Percentiles rank a stretch among this genome's conserved stretches.
phyloP scores from a whole-genome alignment of 768 basidiomycete species.

The Erythrobasidium yunnanense region DNA sequence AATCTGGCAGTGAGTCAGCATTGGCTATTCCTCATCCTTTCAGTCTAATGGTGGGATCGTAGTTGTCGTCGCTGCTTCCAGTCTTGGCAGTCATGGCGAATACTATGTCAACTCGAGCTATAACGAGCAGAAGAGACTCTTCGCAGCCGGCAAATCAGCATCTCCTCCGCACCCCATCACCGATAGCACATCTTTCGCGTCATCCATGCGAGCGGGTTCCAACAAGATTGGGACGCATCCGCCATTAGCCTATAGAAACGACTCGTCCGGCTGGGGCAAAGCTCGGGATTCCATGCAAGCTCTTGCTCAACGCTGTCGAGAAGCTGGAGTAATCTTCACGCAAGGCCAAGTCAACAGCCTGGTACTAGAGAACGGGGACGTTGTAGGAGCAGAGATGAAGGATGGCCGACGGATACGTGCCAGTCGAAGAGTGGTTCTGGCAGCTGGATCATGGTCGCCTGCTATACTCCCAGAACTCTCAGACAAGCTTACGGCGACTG shows the following conservation, averaged over 20 bases:
- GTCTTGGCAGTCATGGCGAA: conserved; percentile 11
- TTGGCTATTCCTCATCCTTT: neutral
- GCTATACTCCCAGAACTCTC: conserved; percentile 54
- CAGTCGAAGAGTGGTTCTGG: conserved; percentile 53
- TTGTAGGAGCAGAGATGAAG: conserved; percentile 53
- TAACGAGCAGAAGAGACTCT: neutral
- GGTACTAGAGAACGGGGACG: conserved; percentile 41
- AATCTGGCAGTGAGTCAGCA: conserved; percentile 32
- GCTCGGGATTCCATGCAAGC: conserved; percentile 30
- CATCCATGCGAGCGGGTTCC: neutral
- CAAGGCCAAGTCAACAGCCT: conserved; percentile 52
- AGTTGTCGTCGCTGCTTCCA: conserved; percentile 12
- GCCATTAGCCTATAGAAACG: conserved; percentile 19
- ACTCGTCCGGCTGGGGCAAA: conserved; percentile 33
- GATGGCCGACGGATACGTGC: conserved; percentile 50
- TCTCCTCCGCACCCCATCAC: neutral
- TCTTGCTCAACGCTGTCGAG: neutral
- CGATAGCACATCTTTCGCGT: neutral
- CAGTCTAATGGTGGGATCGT: neutral
- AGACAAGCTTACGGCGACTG: conserved; percentile 59
- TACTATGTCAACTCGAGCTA: conserved; percentile 8
- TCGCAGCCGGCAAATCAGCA: neutral
- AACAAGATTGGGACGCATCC: neutral
- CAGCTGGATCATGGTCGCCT: conserved; percentile 76
- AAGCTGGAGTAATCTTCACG: conserved; percentile 52